Base-by-base conservation (phyloP, 495 filamentous ascomycete species). In the Thermothielavioides terrestris region DNA sequence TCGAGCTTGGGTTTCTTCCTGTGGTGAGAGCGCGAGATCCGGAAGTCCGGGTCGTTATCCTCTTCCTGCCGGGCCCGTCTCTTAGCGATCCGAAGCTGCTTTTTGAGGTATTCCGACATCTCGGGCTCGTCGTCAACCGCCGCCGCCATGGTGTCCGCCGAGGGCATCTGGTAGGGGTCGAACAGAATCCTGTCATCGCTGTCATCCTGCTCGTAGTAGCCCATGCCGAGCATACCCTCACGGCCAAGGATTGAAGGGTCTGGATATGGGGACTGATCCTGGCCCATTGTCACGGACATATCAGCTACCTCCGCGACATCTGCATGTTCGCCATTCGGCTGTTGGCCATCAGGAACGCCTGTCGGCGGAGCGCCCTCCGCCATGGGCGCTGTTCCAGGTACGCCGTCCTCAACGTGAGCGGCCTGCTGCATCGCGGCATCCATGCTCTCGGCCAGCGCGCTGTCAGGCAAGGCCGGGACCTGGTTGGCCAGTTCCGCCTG, bases 201-300 rank as follows among this genome's bases (percentile, higher is more conserved):
- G 49, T 75, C 73, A 43, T 75, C 73, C 54, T 77, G 74, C 39
- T 77, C 65, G 54, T 76, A 79, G 58, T 75, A 77, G 18, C 75
- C 75, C 60, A 73, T 68, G 20, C 76, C 76, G 56, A 78, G 68
- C 68, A 75, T 75, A 10, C 72, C 63, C 35, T 69, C 68, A n/a
- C 64, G 60, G 22, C 61, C 62, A 6, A 72, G 56, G 27, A 62
- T 52, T 12, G 71, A 68, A n/a, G 72, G 68, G 47, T 77, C 71
- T 7, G 73, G 73, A 47, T 76, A 77, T 1, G 68, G 51, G 1
- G 72, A 72, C 25, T 58, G 56, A 35, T 70, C 68, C 30, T 64
- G 56, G 22, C 55, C 39, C 26, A 57, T 22, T 27, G 59, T 41
- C 32, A 60, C 26, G 28, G 63, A 64, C 45, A 63, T 54, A 35